Evolutionary conservation across 2,329 filamentous ascomycete species (phyloP).

Genomic region (Aspergillus japonicus): DNA sequence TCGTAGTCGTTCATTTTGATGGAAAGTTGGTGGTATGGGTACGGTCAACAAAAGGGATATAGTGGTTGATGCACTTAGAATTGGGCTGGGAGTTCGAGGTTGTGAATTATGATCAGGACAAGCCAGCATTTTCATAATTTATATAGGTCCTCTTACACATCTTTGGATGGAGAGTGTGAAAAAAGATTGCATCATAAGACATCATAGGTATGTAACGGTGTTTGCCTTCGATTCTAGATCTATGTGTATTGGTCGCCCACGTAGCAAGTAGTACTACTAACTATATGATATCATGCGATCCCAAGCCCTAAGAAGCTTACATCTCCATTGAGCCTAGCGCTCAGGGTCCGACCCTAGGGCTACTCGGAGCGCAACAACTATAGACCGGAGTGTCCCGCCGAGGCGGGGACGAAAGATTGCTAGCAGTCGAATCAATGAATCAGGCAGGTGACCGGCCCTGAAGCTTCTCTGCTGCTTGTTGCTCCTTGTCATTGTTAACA

Average conservation of each 20-base stretch:
- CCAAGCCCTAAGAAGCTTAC: conserved; percentile 23
- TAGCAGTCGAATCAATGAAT: neutral
- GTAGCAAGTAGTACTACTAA: too few relatives aligned
- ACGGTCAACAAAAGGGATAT: neutral
- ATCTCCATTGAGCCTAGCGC: conserved; percentile 12
- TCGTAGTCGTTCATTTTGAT: conserved; percentile 25
- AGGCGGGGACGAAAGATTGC: conserved; percentile 20
- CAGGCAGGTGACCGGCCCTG: conserved; percentile 3
- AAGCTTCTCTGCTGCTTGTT: conserved; percentile 3
- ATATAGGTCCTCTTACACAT: neutral
- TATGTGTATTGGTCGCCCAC: neutral
- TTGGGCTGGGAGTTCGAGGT: neutral
- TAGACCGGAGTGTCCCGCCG: conserved; percentile 17
- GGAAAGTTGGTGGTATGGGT: neutral
- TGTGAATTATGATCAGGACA: neutral
- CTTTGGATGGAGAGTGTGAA: neutral
- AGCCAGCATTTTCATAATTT: neutral
- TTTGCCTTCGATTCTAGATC: neutral
- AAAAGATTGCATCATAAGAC: conserved; percentile 32
- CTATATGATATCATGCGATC: neutral
- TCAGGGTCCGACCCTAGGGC: conserved; percentile 34
- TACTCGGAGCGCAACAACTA: conserved; percentile 23
- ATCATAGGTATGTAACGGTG: conserved; percentile 29
- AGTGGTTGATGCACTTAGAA: neutral
- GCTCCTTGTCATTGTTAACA: conserved; percentile 1